phyloP scores from a whole-genome alignment of 2,329 filamentous ascomycete species.

The Microcera coccophila region DNA sequence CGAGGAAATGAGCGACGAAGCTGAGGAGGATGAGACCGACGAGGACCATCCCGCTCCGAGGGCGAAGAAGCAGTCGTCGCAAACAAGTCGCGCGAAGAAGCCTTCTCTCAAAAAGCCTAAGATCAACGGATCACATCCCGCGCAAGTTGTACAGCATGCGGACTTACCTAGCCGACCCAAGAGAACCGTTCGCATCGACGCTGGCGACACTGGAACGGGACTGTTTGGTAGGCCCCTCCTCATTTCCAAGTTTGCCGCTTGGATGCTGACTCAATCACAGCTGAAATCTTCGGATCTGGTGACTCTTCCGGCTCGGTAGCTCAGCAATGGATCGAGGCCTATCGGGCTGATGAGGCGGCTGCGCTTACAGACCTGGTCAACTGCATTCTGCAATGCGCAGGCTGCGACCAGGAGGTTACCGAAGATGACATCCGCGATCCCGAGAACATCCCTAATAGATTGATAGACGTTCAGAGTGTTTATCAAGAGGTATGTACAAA shows the following conservation, averaged over 20 bases:
- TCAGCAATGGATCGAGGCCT: slow-evolving; percentile 57
- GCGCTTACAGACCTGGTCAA: slow-evolving; percentile 63
- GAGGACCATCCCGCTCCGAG: slow-evolving; percentile 40
- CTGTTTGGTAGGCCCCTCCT: slow-evolving; percentile 48
- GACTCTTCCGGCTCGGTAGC: slow-evolving; percentile 54
- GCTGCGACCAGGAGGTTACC: slow-evolving; percentile 75
- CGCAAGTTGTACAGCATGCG: slow-evolving; percentile 35
- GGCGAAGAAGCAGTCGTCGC: slow-evolving; percentile 41
- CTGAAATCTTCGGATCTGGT: slow-evolving; percentile 60
- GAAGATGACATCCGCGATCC: slow-evolving; percentile 83
- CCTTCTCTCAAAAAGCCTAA: slow-evolving; percentile 62
- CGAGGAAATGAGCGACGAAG: slow-evolving; percentile 43
- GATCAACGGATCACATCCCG: slow-evolving; percentile 51
- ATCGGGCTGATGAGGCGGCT: slow-evolving; percentile 49
- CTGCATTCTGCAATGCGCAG: slow-evolving; percentile 66
- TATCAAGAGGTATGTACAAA: slow-evolving; percentile 66
- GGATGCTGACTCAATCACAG: slow-evolving; percentile 37
- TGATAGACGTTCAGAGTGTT: slow-evolving; percentile 82
- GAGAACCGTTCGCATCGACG: slow-evolving; percentile 52
- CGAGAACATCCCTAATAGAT: slow-evolving; percentile 74
- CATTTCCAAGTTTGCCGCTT: slow-evolving; percentile 1
- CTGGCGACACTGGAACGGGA: slow-evolving; percentile 49
- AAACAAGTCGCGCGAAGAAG: slow-evolving; percentile 47
- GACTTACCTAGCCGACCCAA: slow-evolving; percentile 52
- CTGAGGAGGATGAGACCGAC: slow-evolving; percentile 38